Percentiles rank a stretch among this genome's conserved stretches.
Evolutionary conservation across 2,329 filamentous ascomycete genomes (phyloP).

Genomic region (Aureobasidium mangrovei): DNA sequence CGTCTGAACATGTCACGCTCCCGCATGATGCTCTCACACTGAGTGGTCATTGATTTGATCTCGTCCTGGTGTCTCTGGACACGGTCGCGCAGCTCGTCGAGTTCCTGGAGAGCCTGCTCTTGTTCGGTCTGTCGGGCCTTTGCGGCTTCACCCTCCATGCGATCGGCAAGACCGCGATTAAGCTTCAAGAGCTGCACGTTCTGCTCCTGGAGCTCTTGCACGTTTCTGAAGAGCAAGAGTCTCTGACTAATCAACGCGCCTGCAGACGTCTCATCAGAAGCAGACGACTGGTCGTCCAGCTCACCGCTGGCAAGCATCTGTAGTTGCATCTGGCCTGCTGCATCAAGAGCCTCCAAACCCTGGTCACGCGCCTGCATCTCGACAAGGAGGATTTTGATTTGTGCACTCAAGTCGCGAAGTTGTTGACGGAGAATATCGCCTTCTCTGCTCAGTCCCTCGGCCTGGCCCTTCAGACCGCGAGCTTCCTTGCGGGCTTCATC

Average conservation of each 20-base stretch:
- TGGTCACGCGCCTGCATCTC: slow-evolving; percentile 77
- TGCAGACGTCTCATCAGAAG: slow-evolving; percentile 72
- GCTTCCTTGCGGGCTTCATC: slow-evolving; percentile 70
- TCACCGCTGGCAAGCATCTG: slow-evolving; percentile 71
- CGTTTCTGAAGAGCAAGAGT: slow-evolving; percentile 80
- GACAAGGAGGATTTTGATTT: slow-evolving; percentile 83
- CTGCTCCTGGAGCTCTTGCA: slow-evolving; percentile 76
- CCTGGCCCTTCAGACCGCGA: slow-evolving; percentile 67
- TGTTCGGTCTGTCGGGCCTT: slow-evolving; percentile 47
- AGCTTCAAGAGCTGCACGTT: slow-evolving; percentile 78
- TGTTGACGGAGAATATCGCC: slow-evolving; percentile 74
- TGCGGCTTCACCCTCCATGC: slow-evolving; percentile 87
- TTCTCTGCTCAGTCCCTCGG: slow-evolving; percentile 55
- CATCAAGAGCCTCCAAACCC: slow-evolving; percentile 61
- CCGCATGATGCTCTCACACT: slow-evolving; percentile 86
- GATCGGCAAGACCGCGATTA: slow-evolving; percentile 73
- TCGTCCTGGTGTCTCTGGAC: slow-evolving; percentile 77
- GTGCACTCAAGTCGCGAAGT: slow-evolving; percentile 77
- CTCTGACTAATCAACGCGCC: slow-evolving; percentile 83
- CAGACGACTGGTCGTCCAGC: slow-evolving; percentile 57
- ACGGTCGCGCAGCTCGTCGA: slow-evolving; percentile 63
- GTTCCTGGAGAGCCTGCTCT: slow-evolving; percentile 54
- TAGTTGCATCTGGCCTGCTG: slow-evolving; percentile 65
- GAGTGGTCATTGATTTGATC: slow-evolving; percentile 68
- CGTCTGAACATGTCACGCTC: slow-evolving; percentile 97